Conservation (phyloP, 129 eudicot species). For the Chrysanthemum seticuspe region DNA sequence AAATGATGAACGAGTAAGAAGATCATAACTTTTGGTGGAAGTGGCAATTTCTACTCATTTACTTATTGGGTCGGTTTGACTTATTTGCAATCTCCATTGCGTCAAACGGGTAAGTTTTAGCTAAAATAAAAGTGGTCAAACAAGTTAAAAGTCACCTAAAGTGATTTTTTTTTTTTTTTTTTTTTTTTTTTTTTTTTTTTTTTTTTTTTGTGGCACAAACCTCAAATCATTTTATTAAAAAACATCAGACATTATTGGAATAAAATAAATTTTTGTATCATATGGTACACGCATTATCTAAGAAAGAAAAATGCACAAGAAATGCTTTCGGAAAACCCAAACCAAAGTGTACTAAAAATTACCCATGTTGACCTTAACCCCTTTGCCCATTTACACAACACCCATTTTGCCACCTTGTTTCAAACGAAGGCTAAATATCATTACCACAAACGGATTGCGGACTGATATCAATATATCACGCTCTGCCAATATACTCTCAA, state of each 20-base stretch:
- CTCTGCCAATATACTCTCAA: constrained; percentile 95
- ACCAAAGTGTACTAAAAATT: background rate
- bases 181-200: background rate
- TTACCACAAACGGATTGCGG: constrained; percentile 99
- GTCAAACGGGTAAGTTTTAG: background rate
- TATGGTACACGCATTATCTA: background rate
- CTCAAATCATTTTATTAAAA: background rate
- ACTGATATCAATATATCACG: constrained; percentile 93
- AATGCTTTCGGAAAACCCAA: background rate
- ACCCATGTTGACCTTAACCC: constrained; percentile 5
- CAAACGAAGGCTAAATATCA: constrained; percentile 22
- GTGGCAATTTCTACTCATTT: background rate
- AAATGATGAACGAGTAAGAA: constrained; percentile 32
- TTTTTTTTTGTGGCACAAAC: background rate
- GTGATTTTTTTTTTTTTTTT: background rate
- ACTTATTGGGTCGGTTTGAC: background rate
- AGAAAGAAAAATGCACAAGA: background rate
- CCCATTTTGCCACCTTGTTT: background rate
- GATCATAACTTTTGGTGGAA: background rate
- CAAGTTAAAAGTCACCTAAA: too few relatives aligned
- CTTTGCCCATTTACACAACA: background rate
- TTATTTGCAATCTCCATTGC: background rate
- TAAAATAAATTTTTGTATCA: background rate
- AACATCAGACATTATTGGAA: background rate
- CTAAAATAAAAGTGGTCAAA: background rate